These are phyloP conservation scores for Cladosporium sp. DNA, from an alignment of 2,329 filamentous ascomycete genomes.

Conservation along the genomic window DNA sequence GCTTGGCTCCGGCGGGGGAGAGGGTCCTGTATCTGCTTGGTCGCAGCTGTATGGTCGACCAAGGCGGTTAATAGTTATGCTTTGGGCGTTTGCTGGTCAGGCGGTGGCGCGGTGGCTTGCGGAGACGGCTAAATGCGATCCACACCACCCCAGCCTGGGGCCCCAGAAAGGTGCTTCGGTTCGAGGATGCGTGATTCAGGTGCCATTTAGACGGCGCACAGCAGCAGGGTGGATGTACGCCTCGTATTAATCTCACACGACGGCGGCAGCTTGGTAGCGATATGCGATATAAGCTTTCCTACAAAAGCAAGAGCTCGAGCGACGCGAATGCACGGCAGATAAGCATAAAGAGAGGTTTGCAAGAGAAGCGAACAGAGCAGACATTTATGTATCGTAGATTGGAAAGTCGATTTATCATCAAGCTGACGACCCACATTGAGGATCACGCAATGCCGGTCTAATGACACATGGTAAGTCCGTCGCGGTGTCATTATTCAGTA, in stretches of 20 bases:
- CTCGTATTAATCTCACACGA: not conserved
- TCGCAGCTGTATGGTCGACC: constrained; percentile 8
- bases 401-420: not conserved
- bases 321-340: not conserved
- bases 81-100: constrained; percentile 7
- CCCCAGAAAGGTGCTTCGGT: not conserved
- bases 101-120: constrained; percentile 2
- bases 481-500: not conserved
- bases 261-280: not conserved
- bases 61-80: constrained; percentile 15
- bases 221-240: not conserved
- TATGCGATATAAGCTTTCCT: not conserved
- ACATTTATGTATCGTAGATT: not conserved
- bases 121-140: constrained; percentile 10
- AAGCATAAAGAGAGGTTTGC: not conserved
- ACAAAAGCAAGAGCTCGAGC: not conserved
- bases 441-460: not conserved
- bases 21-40: not conserved
- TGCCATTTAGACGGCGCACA: not conserved
- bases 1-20: constrained; percentile 15
- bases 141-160: constrained; percentile 8
- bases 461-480: not conserved
- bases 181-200: not conserved
- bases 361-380: not conserved
- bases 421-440: not conserved